phyloP scores from a whole-genome alignment of 345 rosid genomes.

The Zanthoxylum bungeanum region DNA sequence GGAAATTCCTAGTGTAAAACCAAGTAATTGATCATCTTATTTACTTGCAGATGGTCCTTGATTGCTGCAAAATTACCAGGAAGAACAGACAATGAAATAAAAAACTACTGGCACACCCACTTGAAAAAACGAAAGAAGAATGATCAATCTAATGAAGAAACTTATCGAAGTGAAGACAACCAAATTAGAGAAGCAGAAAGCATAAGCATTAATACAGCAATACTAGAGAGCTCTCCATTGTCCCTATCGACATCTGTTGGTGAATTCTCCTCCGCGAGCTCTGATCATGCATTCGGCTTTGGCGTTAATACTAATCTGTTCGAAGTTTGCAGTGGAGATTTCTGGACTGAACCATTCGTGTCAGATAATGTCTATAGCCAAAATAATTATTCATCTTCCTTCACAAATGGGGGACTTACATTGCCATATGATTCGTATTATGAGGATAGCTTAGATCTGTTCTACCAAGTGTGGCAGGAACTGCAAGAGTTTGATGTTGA shows the following conservation, averaged over 20 bases:
- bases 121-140: background rate
- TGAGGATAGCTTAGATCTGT: background rate
- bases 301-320: background rate
- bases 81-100: background rate
- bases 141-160: background rate
- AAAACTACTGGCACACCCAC: constrained; percentile 4
- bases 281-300: background rate
- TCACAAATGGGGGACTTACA: background rate
- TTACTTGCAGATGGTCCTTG: constrained; percentile 1
- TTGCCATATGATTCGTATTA: background rate
- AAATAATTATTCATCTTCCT: background rate
- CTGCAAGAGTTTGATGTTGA: background rate
- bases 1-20: background rate
- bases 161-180: background rate
- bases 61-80: background rate
- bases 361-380: background rate
- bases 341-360: background rate
- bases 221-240: constrained; percentile 3
- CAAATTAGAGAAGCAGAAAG: background rate
- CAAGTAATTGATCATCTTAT: background rate
- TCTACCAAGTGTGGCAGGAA: background rate
- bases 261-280: background rate
- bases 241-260: background rate
- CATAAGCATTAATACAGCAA: background rate
- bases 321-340: background rate